A percentile compares a stretch with the other conserved stretches of the same genome.
Evolutionary conservation across 352 stramenopile species (phyloP).

Genomic region (Phytophthora nicotianae): DNA sequence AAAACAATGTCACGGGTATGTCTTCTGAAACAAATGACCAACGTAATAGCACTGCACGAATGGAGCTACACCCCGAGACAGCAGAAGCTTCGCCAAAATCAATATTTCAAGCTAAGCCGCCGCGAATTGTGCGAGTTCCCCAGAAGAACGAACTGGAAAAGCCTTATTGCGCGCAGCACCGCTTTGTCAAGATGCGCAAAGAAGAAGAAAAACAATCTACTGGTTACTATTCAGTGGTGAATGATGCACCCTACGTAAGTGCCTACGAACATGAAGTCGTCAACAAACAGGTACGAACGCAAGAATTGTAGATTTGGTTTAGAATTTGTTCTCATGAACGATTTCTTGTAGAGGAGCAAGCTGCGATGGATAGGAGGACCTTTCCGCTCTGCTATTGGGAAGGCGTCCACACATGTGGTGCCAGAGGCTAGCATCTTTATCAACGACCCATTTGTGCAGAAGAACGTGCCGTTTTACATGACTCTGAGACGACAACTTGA

Average conservation of each 20-base stretch:
- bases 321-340: not conserved
- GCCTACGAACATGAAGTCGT: constrained; percentile 52
- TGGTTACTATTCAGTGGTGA: constrained; percentile 82
- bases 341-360: constrained; percentile 43
- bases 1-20: constrained; percentile 8
- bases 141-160: constrained; percentile 71
- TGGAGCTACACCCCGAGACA: constrained; percentile 23
- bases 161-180: constrained; percentile 70
- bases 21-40: constrained; percentile 14
- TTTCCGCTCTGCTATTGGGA: constrained; percentile 69
- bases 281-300: constrained; percentile 50
- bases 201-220: constrained; percentile 25
- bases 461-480: constrained; percentile 62
- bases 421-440: constrained; percentile 66
- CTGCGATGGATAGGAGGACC: constrained; percentile 74
- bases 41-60: constrained; percentile 10
- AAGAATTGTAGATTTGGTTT: not conserved
- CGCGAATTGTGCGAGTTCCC: constrained; percentile 52
- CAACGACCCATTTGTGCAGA: constrained; percentile 50
- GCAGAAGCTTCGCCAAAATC: constrained; percentile 9
- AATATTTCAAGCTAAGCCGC: constrained; percentile 19
- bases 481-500: constrained; percentile 60
- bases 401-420: constrained; percentile 56
- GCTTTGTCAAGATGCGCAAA: constrained; percentile 58
- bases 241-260: constrained; percentile 77